Evolutionary conservation across 2,329 filamentous ascomycete genomes (phyloP).

Genomic region (Xylariaceae sp.): DNA sequence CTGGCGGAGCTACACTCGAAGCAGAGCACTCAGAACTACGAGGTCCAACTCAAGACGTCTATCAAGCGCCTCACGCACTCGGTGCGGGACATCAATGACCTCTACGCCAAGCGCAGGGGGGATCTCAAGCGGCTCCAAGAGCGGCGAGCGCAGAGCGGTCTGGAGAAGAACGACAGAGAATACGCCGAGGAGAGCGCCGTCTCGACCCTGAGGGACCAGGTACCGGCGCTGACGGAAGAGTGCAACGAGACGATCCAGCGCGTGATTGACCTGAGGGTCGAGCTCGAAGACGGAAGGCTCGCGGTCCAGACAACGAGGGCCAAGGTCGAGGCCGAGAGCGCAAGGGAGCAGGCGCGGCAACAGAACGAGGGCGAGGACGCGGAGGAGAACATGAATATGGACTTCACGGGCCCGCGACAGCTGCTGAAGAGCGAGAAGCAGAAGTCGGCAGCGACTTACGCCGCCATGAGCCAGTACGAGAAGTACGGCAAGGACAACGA

Average conservation of each 20-base stretch:
- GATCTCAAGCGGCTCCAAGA: conserved; percentile 25
- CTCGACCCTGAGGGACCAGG: conserved; percentile 29
- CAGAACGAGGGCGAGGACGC: conserved; percentile 22
- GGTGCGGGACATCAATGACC: conserved; percentile 44
- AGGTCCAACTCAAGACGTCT: conserved; percentile 38
- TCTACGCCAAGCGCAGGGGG: conserved; percentile 27
- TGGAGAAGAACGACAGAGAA: conserved; percentile 30
- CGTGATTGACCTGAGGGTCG: conserved; percentile 41
- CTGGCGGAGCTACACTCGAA: conserved; percentile 36
- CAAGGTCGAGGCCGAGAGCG: conserved; percentile 19
- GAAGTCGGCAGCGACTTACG: conserved; percentile 35
- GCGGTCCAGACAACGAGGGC: conserved; percentile 30
- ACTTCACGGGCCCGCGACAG: conserved; percentile 22
- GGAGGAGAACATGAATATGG: conserved; percentile 18
- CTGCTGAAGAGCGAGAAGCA: conserved; percentile 30
- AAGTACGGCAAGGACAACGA: conserved; percentile 51
- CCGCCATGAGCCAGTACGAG: conserved; percentile 31
- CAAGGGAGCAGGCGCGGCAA: conserved; percentile 10
- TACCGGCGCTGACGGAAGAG: conserved; percentile 34
- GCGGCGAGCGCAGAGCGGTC: conserved; percentile 24
- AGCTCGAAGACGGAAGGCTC: conserved; percentile 39
- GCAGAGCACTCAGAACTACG: conserved; percentile 34
- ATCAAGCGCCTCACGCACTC: conserved; percentile 34
- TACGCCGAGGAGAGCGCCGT: conserved; percentile 30
- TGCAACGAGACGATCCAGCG: conserved; percentile 40